These are phyloP conservation scores for Fusarium oligoseptatum DNA, from an alignment of 2,329 filamentous ascomycete genomes.

Conservation along the genomic window DNA sequence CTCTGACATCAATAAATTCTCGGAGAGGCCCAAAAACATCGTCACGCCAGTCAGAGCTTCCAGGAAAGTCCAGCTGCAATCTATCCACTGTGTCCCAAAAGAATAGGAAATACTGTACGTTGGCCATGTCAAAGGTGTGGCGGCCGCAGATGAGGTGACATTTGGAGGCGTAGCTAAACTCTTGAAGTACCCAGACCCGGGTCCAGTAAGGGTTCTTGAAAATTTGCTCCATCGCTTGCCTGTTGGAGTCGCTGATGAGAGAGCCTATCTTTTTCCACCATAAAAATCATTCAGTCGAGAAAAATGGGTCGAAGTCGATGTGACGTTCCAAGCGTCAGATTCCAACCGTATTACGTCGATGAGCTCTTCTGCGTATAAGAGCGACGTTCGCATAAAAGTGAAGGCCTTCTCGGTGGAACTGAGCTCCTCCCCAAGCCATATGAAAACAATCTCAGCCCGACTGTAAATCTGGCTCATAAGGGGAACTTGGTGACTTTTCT, in stretches of 20 bases:
- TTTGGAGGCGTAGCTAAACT: background rate
- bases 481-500: background rate
- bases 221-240: background rate
- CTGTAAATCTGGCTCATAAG: background rate
- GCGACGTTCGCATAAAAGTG: background rate
- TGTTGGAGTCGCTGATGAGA: background rate
- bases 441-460: background rate
- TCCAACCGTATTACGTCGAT: background rate
- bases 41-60: background rate
- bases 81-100: background rate
- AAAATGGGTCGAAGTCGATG: background rate
- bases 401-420: background rate
- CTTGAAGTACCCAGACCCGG: background rate
- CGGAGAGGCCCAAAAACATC: background rate
- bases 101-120: background rate
- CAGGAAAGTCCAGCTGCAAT: background rate
- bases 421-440: background rate
- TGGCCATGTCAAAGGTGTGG: background rate
- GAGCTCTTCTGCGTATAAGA: background rate
- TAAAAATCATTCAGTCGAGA: no score
- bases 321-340: background rate
- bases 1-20: no score
- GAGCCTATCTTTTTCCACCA: background rate
- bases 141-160: background rate
- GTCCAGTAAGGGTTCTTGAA: background rate